These are phyloP conservation scores for Lachnellula willkommii DNA, from an alignment of 2,329 filamentous ascomycete genomes.

Conservation along the genomic window DNA sequence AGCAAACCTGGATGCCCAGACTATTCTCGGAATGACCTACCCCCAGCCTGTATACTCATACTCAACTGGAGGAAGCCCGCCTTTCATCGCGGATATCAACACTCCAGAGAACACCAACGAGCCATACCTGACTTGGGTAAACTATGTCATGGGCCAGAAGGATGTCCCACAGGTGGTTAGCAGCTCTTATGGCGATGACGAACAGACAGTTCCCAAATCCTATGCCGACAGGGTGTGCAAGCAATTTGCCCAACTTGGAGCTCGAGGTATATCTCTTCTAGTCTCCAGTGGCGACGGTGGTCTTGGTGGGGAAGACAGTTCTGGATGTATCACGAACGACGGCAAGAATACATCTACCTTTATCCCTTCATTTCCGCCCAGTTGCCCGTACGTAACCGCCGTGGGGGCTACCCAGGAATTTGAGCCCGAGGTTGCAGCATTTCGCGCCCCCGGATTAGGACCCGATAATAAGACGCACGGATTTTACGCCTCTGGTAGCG, in stretches of 20 bases:
- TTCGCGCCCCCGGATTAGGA: slow-evolving; percentile 30
- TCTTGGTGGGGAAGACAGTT: slow-evolving; percentile 34
- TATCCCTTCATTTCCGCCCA: slow-evolving; percentile 49
- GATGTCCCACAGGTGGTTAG: slow-evolving; percentile 51
- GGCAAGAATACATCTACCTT: slow-evolving; percentile 51
- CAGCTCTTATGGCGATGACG: slow-evolving; percentile 55
- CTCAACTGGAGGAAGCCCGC: slow-evolving; percentile 50
- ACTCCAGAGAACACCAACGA: slow-evolving; percentile 52
- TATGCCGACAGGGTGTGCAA: slow-evolving; percentile 51
- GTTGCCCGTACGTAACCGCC: slow-evolving; percentile 32
- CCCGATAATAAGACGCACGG: slow-evolving; percentile 28
- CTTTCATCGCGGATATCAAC: slow-evolving; percentile 42
- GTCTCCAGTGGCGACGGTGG: slow-evolving; percentile 49
- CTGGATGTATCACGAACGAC: slow-evolving; percentile 47
- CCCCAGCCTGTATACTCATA: slow-evolving; percentile 49
- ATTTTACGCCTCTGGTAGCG: slow-evolving; percentile 42
- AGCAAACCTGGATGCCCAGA: slow-evolving; percentile 52
- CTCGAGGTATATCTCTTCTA: slow-evolving; percentile 47
- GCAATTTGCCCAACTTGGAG: slow-evolving; percentile 47
- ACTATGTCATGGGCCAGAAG: slow-evolving; percentile 43
- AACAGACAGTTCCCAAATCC: slow-evolving; percentile 46
- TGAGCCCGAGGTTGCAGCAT: slow-evolving; percentile 26
- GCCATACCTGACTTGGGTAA: slow-evolving; percentile 51
- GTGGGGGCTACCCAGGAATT: slow-evolving; percentile 20
- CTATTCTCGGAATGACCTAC: slow-evolving; percentile 48